Conservation (phyloP, 1,284 basidiomycete species). For the Coniferiporia weirii region DNA sequence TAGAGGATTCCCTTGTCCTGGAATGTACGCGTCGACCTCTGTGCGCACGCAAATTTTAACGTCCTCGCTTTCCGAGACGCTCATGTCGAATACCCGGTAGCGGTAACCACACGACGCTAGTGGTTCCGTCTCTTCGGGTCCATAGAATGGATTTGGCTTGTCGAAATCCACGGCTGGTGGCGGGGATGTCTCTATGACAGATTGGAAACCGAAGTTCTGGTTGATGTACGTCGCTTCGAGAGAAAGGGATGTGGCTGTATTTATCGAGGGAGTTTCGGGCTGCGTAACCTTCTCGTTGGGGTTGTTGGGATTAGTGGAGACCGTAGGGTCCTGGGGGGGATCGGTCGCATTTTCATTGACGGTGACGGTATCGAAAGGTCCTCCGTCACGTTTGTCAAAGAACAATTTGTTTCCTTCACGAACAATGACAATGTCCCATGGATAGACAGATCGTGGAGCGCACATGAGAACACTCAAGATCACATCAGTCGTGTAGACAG, state of each 20-base stretch:
- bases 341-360: slow-evolving; percentile 99
- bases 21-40: slow-evolving; percentile 89
- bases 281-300: slow-evolving; percentile 57
- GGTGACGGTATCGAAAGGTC: slow-evolving; percentile 94
- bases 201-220: slow-evolving; percentile 98
- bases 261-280: slow-evolving; percentile 76
- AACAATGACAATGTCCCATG: slow-evolving; percentile 97
- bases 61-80: slow-evolving; percentile 85
- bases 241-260: slow-evolving; percentile 90
- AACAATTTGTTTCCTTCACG: slow-evolving; percentile 92
- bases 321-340: slow-evolving; percentile 81
- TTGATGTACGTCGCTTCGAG: slow-evolving; percentile 99
- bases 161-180: slow-evolving; percentile 67
- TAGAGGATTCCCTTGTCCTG: slow-evolving; percentile 59
- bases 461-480: slow-evolving; percentile 98
- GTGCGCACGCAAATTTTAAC: slow-evolving; percentile 92
- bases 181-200: slow-evolving; percentile 71
- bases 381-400: slow-evolving; percentile 98
- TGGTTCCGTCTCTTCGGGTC: slow-evolving; percentile 89
- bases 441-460: slow-evolving; percentile 91
- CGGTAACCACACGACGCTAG: slow-evolving; percentile 94
- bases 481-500: slow-evolving; percentile 92
- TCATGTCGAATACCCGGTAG: slow-evolving; percentile 94
- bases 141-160: slow-evolving; percentile 94
- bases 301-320: slow-evolving; percentile 69